Evolutionary conservation across 257 asterid species (phyloP).

Genomic region (Forsythia viridissima): DNA sequence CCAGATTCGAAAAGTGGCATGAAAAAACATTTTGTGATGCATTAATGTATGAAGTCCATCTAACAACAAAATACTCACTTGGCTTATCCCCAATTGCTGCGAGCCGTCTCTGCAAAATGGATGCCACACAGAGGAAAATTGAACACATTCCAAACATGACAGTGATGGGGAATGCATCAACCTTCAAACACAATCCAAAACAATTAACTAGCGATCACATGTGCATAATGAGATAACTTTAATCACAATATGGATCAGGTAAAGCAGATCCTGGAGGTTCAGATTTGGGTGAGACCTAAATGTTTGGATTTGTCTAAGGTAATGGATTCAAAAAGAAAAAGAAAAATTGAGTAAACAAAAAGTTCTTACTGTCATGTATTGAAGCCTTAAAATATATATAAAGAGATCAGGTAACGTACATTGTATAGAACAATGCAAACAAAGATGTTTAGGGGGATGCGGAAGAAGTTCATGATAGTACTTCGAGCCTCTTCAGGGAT

Average conservation of each 20-base stretch:
- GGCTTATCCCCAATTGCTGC: slow-evolving; percentile 65
- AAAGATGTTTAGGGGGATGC: slow-evolving; percentile 87
- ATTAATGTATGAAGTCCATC: not conserved
- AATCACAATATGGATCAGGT: not conserved
- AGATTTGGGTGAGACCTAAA: not conserved
- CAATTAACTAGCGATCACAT: not conserved
- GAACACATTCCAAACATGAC: slow-evolving; percentile 98
- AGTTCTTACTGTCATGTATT: not conserved
- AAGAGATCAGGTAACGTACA: slow-evolving; percentile 41
- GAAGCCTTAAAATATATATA: not conserved
- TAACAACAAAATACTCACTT: slow-evolving; percentile 47
- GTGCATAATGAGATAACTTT: not conserved
- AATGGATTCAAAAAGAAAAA: not conserved
- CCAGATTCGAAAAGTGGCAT: not conserved
- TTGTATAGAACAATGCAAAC: slow-evolving; percentile 92
- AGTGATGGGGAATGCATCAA: slow-evolving; percentile 87
- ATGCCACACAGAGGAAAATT: slow-evolving; percentile 83
- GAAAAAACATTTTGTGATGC: not conserved
- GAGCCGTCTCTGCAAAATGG: slow-evolving; percentile 81
- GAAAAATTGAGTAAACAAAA: not conserved
- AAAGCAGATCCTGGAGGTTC: not conserved
- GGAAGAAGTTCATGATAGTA: slow-evolving; percentile 96
- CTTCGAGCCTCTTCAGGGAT: slow-evolving; percentile 97
- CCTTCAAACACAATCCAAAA: slow-evolving; percentile 41
- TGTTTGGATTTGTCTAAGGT: not conserved